Evolutionary conservation across 192 early-diverging fungal species (phyloP), one percentile per base, ranked within the genome.

Genomic region (Backusella circina): DNA sequence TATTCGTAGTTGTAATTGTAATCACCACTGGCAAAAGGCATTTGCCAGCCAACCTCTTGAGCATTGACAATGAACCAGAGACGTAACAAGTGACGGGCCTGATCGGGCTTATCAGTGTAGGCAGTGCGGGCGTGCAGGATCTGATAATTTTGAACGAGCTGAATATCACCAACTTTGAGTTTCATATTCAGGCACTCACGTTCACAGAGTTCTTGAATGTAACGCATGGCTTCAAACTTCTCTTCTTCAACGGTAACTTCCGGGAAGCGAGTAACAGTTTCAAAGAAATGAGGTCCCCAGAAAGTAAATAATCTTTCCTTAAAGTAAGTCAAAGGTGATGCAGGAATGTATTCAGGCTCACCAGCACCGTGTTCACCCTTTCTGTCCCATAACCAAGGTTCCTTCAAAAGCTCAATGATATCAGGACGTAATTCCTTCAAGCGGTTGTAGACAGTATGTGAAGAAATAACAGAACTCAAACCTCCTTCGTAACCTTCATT

Each of bases 371-470:
- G 74, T 23, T 84, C 83, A 30, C 74, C 74, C 47, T 84, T 84
- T 30, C 77, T 71, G 32, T 84, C 83, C 83, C 83, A 84, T n/a
- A 76, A 73, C 80, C 79, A 84, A 30, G 73, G 16, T 33, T 75
- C 31, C 31, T 80, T 81, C 23, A 84, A 51, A 15, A 77, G 39
- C 23, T 78, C 72, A 12, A 79, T 54, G 23, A 84, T 75, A 75
- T 84, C 83, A 2, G 76, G 77, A 5, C 83, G 75, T 2, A 67
- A 51, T 28, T 74, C 75, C 13, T 71, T 73, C 8, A 84, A 71
- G 26, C 73, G 70, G 69, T 81, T 84, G 51, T 82, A 84, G n/a
- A 84, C 69, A 4, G 83, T 84, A 36, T 82, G 83, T 18, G 83
- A 84, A 10, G 83, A 84, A 26, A 82, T 75, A 15, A 84, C 66